Percentiles rank a stretch among this genome's conserved stretches.
These are phyloP conservation scores for Exobasidium rhododendri DNA, from an alignment of 1,284 basidiomycete species.

Conservation along the genomic window DNA sequence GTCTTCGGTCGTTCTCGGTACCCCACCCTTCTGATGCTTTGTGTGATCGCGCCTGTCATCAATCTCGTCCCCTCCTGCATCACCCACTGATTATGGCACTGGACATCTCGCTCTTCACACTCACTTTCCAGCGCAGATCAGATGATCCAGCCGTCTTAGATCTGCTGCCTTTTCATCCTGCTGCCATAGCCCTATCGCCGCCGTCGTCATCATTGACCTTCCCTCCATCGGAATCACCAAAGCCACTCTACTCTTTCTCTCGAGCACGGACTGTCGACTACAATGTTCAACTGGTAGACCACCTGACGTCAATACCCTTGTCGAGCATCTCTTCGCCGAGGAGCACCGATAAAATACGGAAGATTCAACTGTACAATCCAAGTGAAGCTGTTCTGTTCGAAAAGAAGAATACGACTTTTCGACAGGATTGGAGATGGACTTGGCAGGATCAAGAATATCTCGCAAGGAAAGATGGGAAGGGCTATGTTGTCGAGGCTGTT, in stretches of 20 bases:
- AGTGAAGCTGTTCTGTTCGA: constrained; percentile 65
- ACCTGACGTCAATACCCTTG: constrained; percentile 25
- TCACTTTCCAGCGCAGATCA: background rate
- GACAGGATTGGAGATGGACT: constrained; percentile 72
- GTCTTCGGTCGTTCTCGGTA: too few species aligned
- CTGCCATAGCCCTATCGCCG: background rate
- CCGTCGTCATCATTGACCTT: background rate
- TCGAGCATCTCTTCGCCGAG: constrained; percentile 24
- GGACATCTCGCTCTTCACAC: constrained; percentile 5
- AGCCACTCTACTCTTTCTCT: constrained; percentile 31
- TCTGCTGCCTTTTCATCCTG: constrained; percentile 9
- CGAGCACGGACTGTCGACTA: constrained; percentile 29
- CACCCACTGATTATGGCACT: constrained; percentile 10
- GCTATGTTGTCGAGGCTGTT: constrained; percentile 61
- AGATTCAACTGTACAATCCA: constrained; percentile 71
- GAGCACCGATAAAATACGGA: constrained; percentile 63
- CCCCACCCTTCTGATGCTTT: too few species aligned
- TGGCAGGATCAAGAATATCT: constrained; percentile 63
- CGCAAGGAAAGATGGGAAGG: constrained; percentile 13
- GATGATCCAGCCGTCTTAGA: constrained; percentile 3
- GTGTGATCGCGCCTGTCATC: too few species aligned
- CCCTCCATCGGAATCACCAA: background rate
- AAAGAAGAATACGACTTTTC: constrained; percentile 68
- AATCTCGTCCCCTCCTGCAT: too few species aligned
- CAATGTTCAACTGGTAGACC: constrained; percentile 31